Evolutionary conservation across 2,329 filamentous ascomycete genomes (phyloP).

Genomic region (Xylariaceae sp.): DNA sequence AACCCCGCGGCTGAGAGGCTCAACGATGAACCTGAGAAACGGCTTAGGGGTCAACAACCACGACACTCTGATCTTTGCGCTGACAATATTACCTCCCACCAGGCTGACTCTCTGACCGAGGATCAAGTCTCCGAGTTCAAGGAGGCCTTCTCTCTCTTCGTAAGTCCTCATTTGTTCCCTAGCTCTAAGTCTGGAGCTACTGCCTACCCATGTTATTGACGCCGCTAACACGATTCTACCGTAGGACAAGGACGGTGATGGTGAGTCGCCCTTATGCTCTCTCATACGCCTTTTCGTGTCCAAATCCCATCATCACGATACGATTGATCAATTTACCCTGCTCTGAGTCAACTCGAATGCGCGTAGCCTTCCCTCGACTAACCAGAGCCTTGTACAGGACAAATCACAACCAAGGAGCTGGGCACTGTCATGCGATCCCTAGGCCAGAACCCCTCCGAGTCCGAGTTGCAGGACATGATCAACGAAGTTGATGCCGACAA

Average conservation of each 20-base stretch:
- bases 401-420: conserved; percentile 88
- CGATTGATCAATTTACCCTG: neutral
- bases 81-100: conserved; percentile 20
- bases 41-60: conserved; percentile 4
- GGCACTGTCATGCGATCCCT: conserved; percentile 88
- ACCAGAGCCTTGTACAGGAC: conserved; percentile 48
- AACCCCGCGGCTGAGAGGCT: conserved; percentile 21
- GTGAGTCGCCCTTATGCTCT: conserved; percentile 45
- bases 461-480: conserved; percentile 90
- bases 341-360: neutral
- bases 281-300: neutral
- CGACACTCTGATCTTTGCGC: conserved; percentile 10
- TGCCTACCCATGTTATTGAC: conserved; percentile 10
- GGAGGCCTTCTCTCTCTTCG: conserved; percentile 99
- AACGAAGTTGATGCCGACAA: conserved; percentile 91
- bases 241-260: conserved; percentile 88
- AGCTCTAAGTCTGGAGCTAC: neutral
- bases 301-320: too few relatives aligned
- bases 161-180: conserved; percentile 50
- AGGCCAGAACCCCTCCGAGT: conserved; percentile 85
- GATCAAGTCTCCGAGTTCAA: conserved; percentile 99
- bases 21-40: conserved; percentile 12
- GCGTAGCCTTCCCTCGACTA: conserved; percentile 4
- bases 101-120: conserved; percentile 98
- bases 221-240: conserved; percentile 17